phyloP scores from a whole-genome alignment of 768 basidiomycete species.

The Strobilomyces dryophilus region DNA sequence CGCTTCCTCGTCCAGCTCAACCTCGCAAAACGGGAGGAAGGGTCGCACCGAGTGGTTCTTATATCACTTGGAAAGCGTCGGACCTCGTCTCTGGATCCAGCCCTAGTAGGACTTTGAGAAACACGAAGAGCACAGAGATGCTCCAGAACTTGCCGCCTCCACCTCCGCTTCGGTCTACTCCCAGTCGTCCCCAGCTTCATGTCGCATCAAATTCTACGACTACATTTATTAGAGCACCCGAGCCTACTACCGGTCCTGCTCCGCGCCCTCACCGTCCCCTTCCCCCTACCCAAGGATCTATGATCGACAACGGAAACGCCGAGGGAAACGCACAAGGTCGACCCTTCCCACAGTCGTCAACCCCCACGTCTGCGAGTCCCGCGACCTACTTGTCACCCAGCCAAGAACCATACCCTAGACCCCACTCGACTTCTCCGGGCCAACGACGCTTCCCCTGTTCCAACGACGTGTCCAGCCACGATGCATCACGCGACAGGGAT shows the following conservation, averaged over 20 bases:
- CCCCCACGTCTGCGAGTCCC: conserved; percentile 15
- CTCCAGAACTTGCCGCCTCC: conserved; percentile 18
- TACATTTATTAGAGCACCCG: conserved; percentile 15
- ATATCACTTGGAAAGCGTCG: conserved; percentile 28
- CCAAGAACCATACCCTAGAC: conserved; percentile 58
- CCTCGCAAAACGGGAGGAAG: conserved; percentile 22
- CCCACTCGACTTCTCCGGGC: conserved; percentile 51
- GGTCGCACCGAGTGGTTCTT: conserved; percentile 19
- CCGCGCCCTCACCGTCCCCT: conserved; percentile 28
- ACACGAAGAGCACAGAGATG: conserved; percentile 28
- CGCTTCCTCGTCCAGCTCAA: conserved; percentile 20
- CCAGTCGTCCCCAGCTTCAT: conserved; percentile 28
- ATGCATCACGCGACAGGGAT: conserved; percentile 27
- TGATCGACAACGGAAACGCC: conserved; percentile 14
- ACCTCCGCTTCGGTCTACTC: conserved; percentile 25
- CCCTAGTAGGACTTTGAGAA: conserved; percentile 28
- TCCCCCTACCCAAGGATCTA: conserved; percentile 26
- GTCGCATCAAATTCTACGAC: conserved; percentile 16
- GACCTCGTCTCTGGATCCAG: conserved; percentile 32
- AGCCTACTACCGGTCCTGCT: conserved; percentile 13
- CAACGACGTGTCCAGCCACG: conserved; percentile 15
- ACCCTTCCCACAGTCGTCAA: conserved; percentile 22
- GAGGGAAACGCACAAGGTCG: conserved; percentile 19
- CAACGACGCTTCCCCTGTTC: conserved; percentile 27
- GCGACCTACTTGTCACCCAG: conserved; percentile 39